Evolutionary conservation across 1,284 basidiomycete genomes (phyloP), one percentile per base, ranked within the genome.

Genomic region (Fomitopsis betulina): DNA sequence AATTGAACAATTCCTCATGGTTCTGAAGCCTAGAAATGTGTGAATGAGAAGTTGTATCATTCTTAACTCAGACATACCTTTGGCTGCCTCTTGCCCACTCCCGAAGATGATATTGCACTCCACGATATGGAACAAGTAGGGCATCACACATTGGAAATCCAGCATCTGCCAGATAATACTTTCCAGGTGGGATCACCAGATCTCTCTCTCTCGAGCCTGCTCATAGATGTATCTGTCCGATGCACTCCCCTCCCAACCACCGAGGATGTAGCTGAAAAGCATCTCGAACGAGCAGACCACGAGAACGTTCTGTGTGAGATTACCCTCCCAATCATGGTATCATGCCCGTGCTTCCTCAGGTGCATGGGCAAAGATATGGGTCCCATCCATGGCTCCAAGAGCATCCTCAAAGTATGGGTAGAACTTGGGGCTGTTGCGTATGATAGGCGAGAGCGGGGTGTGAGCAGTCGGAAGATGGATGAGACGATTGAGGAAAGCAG

Each of bases 341-440:
- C 57, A 57, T 30, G 67, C 61, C 1, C 62, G 59, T 3, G 70
- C 67, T 4, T 33, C 53, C 12, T 61, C 56, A 15, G 72, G 60
- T 15, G 71, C 62, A 27, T 32, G 64, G 15, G 73, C 17, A 67
- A 74, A 0, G 12, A 33, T 12, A 6, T 33, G 32, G 32, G 12
- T 12, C 12, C 75, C 74, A 68, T 79, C 76, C 25, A 79, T 67
- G 23, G 75, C 76, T 27, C 74, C 74, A 51, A 78, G 45, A 8
- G 67, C 70, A 62, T 69, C 60, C 25, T 65, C 58, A 60, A 79
- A 75, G 54, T 68, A 77, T 12, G 74, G 76, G 55, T 57, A 74
- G 43, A 73, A 71, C 55, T 73, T 74, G 1, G 68, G 64, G 55
- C 12, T 33, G 6, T 33, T 12, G 5, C 6, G 12, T 33, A 33